phyloP scores from a whole-genome alignment of 768 basidiomycete genomes.

The Pulveroboletus ravenelii region DNA sequence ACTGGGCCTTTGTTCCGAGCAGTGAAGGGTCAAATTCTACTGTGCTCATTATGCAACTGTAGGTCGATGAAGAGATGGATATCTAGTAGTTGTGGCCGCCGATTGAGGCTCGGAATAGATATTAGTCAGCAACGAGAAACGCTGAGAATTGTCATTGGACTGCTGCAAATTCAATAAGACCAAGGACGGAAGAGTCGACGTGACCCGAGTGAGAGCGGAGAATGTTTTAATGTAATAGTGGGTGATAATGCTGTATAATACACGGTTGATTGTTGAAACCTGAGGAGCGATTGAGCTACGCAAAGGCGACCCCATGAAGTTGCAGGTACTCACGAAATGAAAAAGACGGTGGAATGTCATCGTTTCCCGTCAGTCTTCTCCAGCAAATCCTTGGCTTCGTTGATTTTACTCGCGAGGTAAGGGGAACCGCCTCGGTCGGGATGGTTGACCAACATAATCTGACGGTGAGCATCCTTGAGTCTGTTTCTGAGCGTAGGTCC shows the following conservation, averaged over 20 bases:
- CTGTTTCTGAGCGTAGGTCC: conserved; percentile 65
- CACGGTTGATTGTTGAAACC: conserved; percentile 13
- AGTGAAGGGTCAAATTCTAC: conserved; percentile 61
- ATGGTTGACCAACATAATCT: conserved; percentile 98
- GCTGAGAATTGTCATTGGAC: background rate
- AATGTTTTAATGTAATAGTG: conserved; percentile 18
- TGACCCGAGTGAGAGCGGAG: conserved; percentile 7
- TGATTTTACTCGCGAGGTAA: conserved; percentile 97
- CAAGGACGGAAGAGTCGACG: background rate
- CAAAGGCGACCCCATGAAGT: background rate
- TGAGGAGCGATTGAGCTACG: conserved; percentile 1
- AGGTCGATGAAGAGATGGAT: background rate
- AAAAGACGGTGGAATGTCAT: conserved; percentile 7
- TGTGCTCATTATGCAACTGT: conserved; percentile 26
- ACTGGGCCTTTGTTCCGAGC: conserved; percentile 80
- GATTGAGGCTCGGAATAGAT: background rate
- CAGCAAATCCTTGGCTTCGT: conserved; percentile 92
- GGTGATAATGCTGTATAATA: conserved; percentile 16
- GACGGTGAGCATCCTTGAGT: conserved; percentile 92
- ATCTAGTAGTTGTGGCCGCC: too few relatives aligned
- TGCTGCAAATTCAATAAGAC: background rate
- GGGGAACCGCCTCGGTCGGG: conserved; percentile 99
- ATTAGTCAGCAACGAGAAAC: conserved; percentile 16
- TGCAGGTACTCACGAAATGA: conserved; percentile 8
- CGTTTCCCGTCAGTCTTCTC: conserved; percentile 69